phyloP scores from a whole-genome alignment of 148 eudicot genomes.

The Nepenthes gracilis region DNA sequence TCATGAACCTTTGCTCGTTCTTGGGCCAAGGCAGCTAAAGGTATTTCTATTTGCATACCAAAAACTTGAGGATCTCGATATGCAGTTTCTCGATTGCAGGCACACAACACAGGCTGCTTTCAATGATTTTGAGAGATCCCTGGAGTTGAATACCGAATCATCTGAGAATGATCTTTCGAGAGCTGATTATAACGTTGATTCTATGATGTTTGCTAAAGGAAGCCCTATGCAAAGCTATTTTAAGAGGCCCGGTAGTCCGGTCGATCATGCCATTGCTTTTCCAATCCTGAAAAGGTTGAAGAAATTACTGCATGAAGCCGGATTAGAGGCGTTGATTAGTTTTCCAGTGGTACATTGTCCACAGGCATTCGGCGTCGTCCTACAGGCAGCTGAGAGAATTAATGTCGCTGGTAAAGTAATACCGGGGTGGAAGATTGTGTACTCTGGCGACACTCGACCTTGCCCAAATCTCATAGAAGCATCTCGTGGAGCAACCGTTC shows the following conservation, averaged over 20 bases:
- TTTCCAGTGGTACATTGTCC: conserved; percentile 91
- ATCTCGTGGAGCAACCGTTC: conserved; percentile 76
- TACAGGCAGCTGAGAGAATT: conserved; percentile 48
- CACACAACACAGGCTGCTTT: conserved; percentile 63
- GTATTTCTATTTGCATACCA: conserved; percentile 79
- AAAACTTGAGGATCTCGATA: conserved; percentile 75
- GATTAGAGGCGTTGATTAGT: conserved; percentile 56
- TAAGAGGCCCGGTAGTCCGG: conserved; percentile 48
- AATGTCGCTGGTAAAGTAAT: conserved; percentile 36
- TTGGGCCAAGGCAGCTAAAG: conserved; percentile 77
- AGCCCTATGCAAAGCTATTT: conserved; percentile 64
- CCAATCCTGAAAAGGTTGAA: conserved; percentile 34
- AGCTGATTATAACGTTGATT: conserved; percentile 11
- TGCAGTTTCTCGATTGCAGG: conserved; percentile 84
- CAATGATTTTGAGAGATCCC: conserved; percentile 27
- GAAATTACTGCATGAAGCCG: conserved; percentile 53
- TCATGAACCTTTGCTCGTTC: conserved; percentile 67
- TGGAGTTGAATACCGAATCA: conserved; percentile 13
- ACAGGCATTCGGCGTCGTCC: conserved; percentile 63
- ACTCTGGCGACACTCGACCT: conserved; percentile 94
- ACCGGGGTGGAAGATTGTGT: conserved; percentile 91
- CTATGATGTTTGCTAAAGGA: conserved; percentile 55
- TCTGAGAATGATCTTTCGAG: conserved; percentile 7
- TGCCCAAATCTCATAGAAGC: conserved; percentile 65
- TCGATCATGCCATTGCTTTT: conserved; percentile 19